These are phyloP conservation scores for Amanita pseudoporphyria DNA, from an alignment of 768 basidiomycete genomes.

Conservation along the genomic window DNA sequence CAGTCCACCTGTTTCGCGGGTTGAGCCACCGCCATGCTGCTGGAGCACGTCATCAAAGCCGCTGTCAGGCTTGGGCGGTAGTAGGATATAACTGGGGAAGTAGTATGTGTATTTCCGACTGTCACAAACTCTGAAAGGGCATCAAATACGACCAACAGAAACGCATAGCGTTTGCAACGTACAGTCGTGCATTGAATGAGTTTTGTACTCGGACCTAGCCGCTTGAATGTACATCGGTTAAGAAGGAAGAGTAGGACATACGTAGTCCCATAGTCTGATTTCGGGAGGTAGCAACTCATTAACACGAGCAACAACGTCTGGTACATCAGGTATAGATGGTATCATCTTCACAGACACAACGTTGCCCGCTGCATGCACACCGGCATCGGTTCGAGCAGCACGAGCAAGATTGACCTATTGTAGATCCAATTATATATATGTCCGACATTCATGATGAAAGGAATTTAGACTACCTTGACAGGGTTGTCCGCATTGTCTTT, in stretches of 20 bases:
- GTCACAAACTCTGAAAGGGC: conserved; percentile 63
- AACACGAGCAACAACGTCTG: conserved; percentile 59
- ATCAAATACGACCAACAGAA: conserved; percentile 6
- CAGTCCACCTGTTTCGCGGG: conserved; percentile 12
- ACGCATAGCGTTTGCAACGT: conserved; percentile 15
- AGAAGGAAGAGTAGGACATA: conserved; percentile 26
- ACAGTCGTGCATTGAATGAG: conserved; percentile 77
- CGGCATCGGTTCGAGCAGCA: conserved; percentile 93
- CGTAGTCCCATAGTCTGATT: conserved; percentile 88
- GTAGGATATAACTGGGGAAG: conserved; percentile 86
- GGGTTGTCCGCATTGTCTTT: conserved; percentile 89
- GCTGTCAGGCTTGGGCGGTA: conserved; percentile 79
- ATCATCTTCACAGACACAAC: conserved; percentile 90
- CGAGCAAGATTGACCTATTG: conserved; percentile 71
- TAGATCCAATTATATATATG: background rate
- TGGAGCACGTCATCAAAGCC: conserved; percentile 40
- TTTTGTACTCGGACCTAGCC: conserved; percentile 60
- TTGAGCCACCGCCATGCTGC: conserved; percentile 20
- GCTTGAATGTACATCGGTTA: background rate
- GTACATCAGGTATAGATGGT: conserved; percentile 57
- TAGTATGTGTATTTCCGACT: conserved; percentile 97
- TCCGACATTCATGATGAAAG: background rate
- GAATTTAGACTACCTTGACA: conserved; percentile 48
- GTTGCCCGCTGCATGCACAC: conserved; percentile 96
- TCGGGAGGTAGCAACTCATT: conserved; percentile 87